These are phyloP conservation scores for Nakazawaea sp. DNA, from an alignment of 805 yeast species.

Conservation along the genomic window DNA sequence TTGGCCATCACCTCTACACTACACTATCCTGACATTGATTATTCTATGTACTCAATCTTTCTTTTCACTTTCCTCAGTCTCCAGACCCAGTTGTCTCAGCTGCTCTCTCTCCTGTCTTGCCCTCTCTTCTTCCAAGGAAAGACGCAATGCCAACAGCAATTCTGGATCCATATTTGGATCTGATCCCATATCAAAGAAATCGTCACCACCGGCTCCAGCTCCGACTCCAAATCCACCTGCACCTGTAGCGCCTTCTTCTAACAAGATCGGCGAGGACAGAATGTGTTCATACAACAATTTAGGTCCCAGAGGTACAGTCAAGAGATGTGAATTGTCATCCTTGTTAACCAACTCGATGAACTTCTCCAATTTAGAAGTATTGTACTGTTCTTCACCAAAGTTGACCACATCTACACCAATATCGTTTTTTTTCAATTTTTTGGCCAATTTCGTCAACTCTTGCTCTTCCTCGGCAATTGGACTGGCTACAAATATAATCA, in stretches of 20 bases:
- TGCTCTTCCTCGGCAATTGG: slow-evolving; percentile 67
- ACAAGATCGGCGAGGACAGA: slow-evolving; percentile 68
- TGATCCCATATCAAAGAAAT: slow-evolving; percentile 57
- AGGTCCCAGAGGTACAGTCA: slow-evolving; percentile 86
- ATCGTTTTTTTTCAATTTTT: slow-evolving; percentile 88
- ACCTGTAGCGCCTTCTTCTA: slow-evolving; percentile 37
- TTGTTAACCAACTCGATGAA: slow-evolving; percentile 69
- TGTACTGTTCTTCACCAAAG: slow-evolving; percentile 82
- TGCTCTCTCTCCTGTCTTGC: slow-evolving; percentile 78
- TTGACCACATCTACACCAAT: slow-evolving; percentile 85
- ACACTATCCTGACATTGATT: too few relatives aligned
- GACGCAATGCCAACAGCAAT: slow-evolving; percentile 88
- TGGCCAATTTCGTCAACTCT: slow-evolving; percentile 78
- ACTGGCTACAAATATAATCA: slow-evolving; percentile 82
- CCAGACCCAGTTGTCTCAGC: background rate
- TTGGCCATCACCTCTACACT: too few relatives aligned
- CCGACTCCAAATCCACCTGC: slow-evolving; percentile 35
- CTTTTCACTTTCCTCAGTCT: too few relatives aligned
- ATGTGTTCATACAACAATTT: slow-evolving; percentile 76
- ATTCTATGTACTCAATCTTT: too few relatives aligned
- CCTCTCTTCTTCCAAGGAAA: slow-evolving; percentile 92
- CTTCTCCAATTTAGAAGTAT: slow-evolving; percentile 72
- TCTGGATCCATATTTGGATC: slow-evolving; percentile 97
- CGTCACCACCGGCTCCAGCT: slow-evolving; percentile 36
- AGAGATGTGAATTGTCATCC: slow-evolving; percentile 73